Base-by-base conservation (phyloP, 768 basidiomycete species). In the Lactifluus rugatus region DNA sequence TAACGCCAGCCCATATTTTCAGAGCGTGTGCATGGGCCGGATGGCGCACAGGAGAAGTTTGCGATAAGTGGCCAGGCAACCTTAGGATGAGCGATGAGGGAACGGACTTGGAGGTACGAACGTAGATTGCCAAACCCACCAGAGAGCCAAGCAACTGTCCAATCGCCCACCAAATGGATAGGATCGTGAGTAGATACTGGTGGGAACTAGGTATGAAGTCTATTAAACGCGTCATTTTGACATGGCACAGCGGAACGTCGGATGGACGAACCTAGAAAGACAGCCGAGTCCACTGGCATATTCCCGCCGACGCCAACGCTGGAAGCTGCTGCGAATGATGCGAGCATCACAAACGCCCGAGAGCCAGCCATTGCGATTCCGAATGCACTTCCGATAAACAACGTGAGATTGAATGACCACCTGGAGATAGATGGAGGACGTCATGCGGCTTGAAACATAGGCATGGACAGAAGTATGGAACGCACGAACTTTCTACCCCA, bases 1-100 rank as follows among this genome's bases (percentile, higher is more conserved):
- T 83, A 83, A 28, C 83, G 72, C 82, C 83, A 84, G 23, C 83
- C 82, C 81, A 81, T 83, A 62, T 83, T 84, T 19, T 77, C 62
- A 2, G 72, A 66, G 48, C 70, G 74, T 37, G 72, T 57, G 59
- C 79, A 79, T 3, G 70, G 63, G 3, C 67, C 62, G 0, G 73
- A 54, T 2, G 64, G 65, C 1, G 70, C 31, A 60, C 82, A 83
- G 6, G 82, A 79, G 59, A 77, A 76, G 61, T 80, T 78, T 14
- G 78, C 72, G 14, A 83, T 78, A 25, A 84, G 66, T 2, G 82
- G 80, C 81, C 82, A 83, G 0, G 81, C 81, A 58, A 84, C 65
- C 79, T 80, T 41, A 25, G 2, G 2, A 17, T 9, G 5, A 23
- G 28, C 36, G 13, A 25, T 1, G 42, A 36, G n/a, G 31, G 49